Base-by-base conservation (phyloP, 768 basidiomycete genomes). In the Cyclocybe cylindracea region DNA sequence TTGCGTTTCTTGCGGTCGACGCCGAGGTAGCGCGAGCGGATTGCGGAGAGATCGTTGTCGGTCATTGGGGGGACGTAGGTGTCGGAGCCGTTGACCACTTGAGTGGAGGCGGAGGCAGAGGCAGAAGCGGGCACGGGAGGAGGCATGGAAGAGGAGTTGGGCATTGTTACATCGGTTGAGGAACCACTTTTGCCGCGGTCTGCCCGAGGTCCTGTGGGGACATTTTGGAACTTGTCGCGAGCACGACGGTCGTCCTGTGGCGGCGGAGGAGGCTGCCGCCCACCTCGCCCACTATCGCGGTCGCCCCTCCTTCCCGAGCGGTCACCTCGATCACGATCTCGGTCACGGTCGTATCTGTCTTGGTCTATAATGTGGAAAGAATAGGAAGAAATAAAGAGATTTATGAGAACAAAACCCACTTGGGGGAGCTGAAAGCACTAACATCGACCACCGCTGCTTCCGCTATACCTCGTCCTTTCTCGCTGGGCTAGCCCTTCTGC, bases 1-100 rank as follows among this genome's bases (percentile, higher is more conserved):
- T 91, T 94, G 37, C 92, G 87, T 73, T 94, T 95, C 79, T 95
- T 94, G 70, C 86, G 91, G 69, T 91, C 89, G 14, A 92, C 89
- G 4, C 97, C 97, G 32, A 99, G 86, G 68, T 99, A 98, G 35
- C 96, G 85, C 18, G 94, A 91, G 7, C 93, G 87, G 59, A 98
- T 87, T 0, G 88, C 90, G 0, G 77, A 76, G 6, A 96, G 78
- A 63, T 96, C 95, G 43, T 76, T 80, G 44, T 89, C 87, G 1
- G 89, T 84, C 85, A 93, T 89, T 4, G 85, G 83, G 1, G 90
- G 78, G 8, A 71, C 73, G 55, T 75, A 80, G 5, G 72, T 63
- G 4, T 70, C 66, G 3, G 73, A 64, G 10, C 70, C 59, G 10
- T 74, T 73, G 4, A 66, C 54, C 4, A 66, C 59, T 8, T 62